Base-by-base conservation (phyloP, 352 stramenopile genomes). In the Globisporangium nodosum region DNA sequence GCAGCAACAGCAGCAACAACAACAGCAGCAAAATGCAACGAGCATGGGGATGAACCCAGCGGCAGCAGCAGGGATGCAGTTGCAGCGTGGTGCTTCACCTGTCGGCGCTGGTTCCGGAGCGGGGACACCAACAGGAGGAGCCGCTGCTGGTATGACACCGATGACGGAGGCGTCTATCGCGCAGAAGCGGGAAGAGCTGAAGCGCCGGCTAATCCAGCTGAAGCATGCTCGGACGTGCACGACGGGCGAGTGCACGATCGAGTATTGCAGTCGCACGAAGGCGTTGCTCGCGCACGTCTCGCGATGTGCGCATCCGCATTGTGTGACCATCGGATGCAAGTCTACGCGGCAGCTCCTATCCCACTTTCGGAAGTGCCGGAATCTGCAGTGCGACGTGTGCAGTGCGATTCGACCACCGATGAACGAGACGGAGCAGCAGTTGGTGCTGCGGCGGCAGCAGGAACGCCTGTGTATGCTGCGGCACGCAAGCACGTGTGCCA, bases 171-270 rank as follows among this genome's bases (percentile, higher is more conserved):
- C 78, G 24, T 87, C 83, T 11, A 90, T 92, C 49, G 83, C 85
- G 13, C 85, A 95, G 45, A 92, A 92, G 47, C 76, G 85, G 2
- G 85, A 95, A 63, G 85, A 95, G 43, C 68, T 95, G 9, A 92
- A 92, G 59, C 77, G 85, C 6, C 81, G 85, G 35, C 46, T 95
- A 27, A 90, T 95, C 56, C 85, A 95, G 66, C 64, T 95, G 46
- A 95, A 95, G 67, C 85, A 95, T 49, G 85, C 85, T 7, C 79
- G 85, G 27, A 95, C 85, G 20, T 95, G 85, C 61, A 88, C 83
- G 24, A 77, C 66, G 18, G 69, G 69, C 7, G 81, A 93, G 51
- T 95, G 85, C 33, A 56, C 62, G 2, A 85, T 91, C n/a, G 83
- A 90, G 58, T 93, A 92, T 49, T 95, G 85, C 56, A 84, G 68